Conservation (phyloP, 2,329 filamentous ascomycete species). For the Podosphaera fusca region DNA sequence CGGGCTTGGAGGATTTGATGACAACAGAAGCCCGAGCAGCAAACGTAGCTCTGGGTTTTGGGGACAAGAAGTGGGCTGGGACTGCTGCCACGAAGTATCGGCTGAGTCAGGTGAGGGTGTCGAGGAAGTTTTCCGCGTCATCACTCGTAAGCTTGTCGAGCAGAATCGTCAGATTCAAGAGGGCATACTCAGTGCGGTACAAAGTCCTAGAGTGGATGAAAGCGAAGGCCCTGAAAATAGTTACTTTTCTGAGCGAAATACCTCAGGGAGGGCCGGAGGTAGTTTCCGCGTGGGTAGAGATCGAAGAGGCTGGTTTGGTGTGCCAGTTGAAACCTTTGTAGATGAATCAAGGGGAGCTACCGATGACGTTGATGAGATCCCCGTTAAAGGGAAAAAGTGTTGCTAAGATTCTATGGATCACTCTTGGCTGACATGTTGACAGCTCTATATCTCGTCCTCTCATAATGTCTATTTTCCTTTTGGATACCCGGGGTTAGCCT, state of each 20-base stretch:
- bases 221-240: conserved; percentile 14
- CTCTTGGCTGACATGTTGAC: too few species aligned
- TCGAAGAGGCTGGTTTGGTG: conserved; percentile 41
- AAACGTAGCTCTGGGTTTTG: conserved; percentile 58
- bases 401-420: conserved; percentile 5
- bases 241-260: conserved; percentile 22
- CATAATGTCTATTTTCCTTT: too few species aligned
- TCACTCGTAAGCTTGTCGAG: conserved; percentile 66
- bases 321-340: conserved; percentile 24
- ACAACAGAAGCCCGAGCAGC: conserved; percentile 35
- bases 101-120: conserved; percentile 88
- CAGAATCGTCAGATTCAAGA: conserved; percentile 34
- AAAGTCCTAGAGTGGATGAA: conserved; percentile 20
- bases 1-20: conserved; percentile 15
- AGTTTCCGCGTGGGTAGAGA: conserved; percentile 40
- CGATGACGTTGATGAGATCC: conserved; percentile 8
- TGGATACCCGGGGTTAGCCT: too few species aligned
- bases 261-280: conserved; percentile 21
- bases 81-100: conserved; percentile 90
- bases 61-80: conserved; percentile 86
- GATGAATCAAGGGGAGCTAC: conserved; percentile 15
- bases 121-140: conserved; percentile 84
- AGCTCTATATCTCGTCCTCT: too few species aligned
- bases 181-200: conserved; percentile 22
- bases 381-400: conserved; percentile 14